These are phyloP conservation scores for Eragrostis tef DNA, from an alignment of 202 grass and related monocot genomes.

Conservation along the genomic window DNA sequence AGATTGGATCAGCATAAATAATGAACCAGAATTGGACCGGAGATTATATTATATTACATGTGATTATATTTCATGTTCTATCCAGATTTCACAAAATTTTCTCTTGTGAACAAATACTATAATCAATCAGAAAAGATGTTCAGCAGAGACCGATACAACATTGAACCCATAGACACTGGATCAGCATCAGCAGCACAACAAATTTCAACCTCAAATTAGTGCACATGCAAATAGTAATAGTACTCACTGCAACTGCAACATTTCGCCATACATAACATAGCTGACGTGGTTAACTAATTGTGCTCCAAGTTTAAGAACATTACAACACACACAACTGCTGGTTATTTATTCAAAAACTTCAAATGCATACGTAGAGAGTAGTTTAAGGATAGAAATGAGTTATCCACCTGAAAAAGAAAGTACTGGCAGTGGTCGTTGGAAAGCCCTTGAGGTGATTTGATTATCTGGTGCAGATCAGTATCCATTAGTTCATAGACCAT, in stretches of 20 bases:
- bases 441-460: conserved; percentile 77
- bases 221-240: neutral
- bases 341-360: neutral
- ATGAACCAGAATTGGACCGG: neutral
- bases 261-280: neutral
- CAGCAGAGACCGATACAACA: neutral
- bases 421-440: conserved; percentile 83
- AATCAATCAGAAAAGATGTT: neutral
- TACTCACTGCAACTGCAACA: neutral
- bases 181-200: neutral
- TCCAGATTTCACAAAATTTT: neutral
- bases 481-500: conserved; percentile 97
- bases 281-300: neutral
- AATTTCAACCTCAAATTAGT: conserved; percentile 20
- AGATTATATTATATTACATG: neutral
- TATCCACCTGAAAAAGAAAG: conserved; percentile 86
- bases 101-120: neutral
- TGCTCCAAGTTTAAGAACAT: neutral
- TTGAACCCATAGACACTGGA: neutral
- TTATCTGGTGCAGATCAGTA: conserved; percentile 92
- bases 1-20: neutral
- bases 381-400: neutral
- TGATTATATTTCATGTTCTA: neutral
- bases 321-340: neutral
- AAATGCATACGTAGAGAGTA: neutral